Evolutionary conservation across 2,329 filamentous ascomycete genomes (phyloP).

Genomic region (Pseudogymnoascus sp.): DNA sequence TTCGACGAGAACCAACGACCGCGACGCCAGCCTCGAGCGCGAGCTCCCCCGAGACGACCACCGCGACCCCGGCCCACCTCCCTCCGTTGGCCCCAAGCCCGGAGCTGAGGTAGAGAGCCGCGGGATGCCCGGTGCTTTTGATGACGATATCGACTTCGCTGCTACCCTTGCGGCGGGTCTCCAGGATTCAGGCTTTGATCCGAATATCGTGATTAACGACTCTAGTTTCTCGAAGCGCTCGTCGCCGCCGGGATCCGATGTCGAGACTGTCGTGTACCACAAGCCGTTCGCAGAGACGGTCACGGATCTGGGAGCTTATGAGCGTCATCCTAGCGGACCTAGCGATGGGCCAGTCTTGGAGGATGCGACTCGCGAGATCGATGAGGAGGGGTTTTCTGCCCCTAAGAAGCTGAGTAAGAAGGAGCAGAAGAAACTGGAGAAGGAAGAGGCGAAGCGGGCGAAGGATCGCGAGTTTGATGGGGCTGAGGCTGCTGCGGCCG

Average conservation of each 20-base stretch:
- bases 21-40: slow-evolving; percentile 11
- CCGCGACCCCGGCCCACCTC: slow-evolving; percentile 37
- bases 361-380: slow-evolving; percentile 27
- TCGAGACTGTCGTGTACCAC: slow-evolving; percentile 38
- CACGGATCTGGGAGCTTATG: slow-evolving; percentile 32
- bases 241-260: slow-evolving; percentile 55
- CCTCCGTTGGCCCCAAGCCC: slow-evolving; percentile 50
- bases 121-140: slow-evolving; percentile 56
- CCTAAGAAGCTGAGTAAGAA: slow-evolving; percentile 31
- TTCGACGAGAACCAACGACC: slow-evolving; percentile 46
- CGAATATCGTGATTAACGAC: slow-evolving; percentile 62
- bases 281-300: slow-evolving; percentile 44
- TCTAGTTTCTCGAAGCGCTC: slow-evolving; percentile 55
- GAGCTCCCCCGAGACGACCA: background rate
- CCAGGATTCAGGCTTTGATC: slow-evolving; percentile 62
- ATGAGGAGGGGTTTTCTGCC: slow-evolving; percentile 24
- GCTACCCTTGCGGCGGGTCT: slow-evolving; percentile 63
- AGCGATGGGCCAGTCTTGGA: slow-evolving; percentile 26
- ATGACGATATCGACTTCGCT: slow-evolving; percentile 61
- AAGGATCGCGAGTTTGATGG: slow-evolving; percentile 19
- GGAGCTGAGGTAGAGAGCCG: slow-evolving; percentile 39
- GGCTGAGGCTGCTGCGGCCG: slow-evolving; percentile 1
- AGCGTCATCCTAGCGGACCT: slow-evolving; percentile 14
- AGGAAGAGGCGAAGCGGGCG: slow-evolving; percentile 28
- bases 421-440: slow-evolving; percentile 39